These are phyloP conservation scores for Amaranthus hypochondriacus DNA, from an alignment of 148 eudicot species.

Conservation along the genomic window DNA sequence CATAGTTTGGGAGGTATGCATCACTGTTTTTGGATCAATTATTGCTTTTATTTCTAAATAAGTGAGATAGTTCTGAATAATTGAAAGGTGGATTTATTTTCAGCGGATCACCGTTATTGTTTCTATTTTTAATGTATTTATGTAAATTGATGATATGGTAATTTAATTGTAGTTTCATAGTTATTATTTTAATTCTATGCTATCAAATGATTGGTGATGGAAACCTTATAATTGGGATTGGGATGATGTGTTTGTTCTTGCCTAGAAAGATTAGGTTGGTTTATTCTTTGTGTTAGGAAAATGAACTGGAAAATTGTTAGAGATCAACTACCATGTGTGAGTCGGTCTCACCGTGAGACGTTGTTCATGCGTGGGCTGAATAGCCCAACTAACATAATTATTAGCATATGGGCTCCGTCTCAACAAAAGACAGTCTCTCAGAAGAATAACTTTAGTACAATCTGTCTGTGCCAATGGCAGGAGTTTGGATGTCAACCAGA, in stretches of 20 bases:
- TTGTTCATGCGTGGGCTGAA: no score
- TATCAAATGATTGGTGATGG: slow-evolving; percentile 1
- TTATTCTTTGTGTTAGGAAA: slow-evolving; percentile 13
- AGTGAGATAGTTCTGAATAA: no score
- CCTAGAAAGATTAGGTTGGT: slow-evolving; percentile 5
- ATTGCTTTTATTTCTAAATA: neutral
- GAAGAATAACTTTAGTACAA: neutral
- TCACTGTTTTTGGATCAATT: neutral
- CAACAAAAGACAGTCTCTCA: no score
- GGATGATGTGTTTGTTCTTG: neutral
- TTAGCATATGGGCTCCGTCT: no score
- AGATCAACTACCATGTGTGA: neutral
- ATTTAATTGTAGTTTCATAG: neutral
- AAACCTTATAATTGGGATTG: neutral
- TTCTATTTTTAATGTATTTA: neutral
- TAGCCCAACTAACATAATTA: no score
- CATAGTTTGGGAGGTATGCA: slow-evolving; percentile 93
- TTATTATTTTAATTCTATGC: neutral
- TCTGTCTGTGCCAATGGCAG: slow-evolving; percentile 32
- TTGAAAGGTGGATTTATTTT: no score
- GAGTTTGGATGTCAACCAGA: slow-evolving; percentile 91
- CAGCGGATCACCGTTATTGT: no score
- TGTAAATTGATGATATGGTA: neutral
- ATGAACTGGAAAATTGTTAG: slow-evolving; percentile 6
- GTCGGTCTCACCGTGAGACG: no score